Percentiles rank a stretch among this genome's conserved stretches.
phyloP scores from a whole-genome alignment of 1,284 basidiomycete species.

The Boletus semigastroideus region DNA sequence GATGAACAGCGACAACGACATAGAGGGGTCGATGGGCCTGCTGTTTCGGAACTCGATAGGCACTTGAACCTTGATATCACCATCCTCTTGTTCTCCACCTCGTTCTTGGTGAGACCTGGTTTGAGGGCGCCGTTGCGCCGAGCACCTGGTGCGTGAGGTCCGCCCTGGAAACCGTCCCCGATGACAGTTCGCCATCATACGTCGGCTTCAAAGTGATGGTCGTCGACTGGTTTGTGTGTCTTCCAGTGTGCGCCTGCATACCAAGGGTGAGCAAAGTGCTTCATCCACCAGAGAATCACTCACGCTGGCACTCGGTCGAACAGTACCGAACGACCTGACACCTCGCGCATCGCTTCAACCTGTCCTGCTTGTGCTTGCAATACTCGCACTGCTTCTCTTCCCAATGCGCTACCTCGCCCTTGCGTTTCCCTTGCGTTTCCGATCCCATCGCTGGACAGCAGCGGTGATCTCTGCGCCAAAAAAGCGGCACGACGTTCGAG shows the following conservation, averaged over 20 bases:
- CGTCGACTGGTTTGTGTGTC: constrained; percentile 43
- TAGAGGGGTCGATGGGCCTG: neutral
- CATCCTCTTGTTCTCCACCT: constrained; percentile 38
- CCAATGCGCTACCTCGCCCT: constrained; percentile 41
- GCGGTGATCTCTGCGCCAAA: constrained; percentile 50
- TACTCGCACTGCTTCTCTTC: constrained; percentile 42
- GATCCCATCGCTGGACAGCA: constrained; percentile 46
- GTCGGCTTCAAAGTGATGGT: constrained; percentile 47
- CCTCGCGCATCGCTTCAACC: constrained; percentile 43
- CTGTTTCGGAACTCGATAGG: constrained; percentile 24
- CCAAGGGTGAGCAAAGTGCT: constrained; percentile 17
- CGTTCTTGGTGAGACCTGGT: constrained; percentile 12
- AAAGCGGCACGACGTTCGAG: constrained; percentile 32
- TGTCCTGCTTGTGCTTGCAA: constrained; percentile 31
- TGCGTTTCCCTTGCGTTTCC: constrained; percentile 46
- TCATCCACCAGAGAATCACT: constrained; percentile 16
- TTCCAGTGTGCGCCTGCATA: constrained; percentile 42
- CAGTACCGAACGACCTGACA: constrained; percentile 51
- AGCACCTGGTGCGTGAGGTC: constrained; percentile 33
- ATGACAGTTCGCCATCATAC: constrained; percentile 29
- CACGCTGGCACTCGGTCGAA: constrained; percentile 53
- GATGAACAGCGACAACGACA: constrained; percentile 37
- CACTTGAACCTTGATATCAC: constrained; percentile 56
- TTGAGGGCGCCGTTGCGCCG: constrained; percentile 29
- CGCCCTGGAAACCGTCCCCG: constrained; percentile 32